Percentiles rank a stretch among this genome's conserved stretches.
phyloP scores from a whole-genome alignment of 2,329 filamentous ascomycete species.

The Tolypocladium guangdongense region DNA sequence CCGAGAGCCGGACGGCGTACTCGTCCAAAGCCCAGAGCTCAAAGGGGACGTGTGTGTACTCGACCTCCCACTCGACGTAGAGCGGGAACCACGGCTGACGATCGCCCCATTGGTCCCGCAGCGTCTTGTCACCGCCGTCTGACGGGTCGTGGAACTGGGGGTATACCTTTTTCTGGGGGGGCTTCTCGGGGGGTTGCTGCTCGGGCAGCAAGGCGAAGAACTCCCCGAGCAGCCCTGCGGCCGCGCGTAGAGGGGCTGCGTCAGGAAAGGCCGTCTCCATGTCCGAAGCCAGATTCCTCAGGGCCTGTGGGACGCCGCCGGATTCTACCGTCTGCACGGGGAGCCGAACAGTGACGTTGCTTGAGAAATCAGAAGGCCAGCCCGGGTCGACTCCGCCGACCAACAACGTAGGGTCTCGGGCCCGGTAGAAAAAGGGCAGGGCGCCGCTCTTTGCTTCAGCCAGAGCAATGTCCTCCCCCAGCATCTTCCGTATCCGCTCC shows the following conservation, averaged over 20 bases:
- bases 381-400: conserved; percentile 24
- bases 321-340: too few relatives aligned
- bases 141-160: conserved; percentile 6
- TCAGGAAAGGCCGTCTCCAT: too few relatives aligned
- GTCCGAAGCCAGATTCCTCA: too few relatives aligned
- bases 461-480: not conserved
- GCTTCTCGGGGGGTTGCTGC: not conserved
- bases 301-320: not conserved
- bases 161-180: not conserved
- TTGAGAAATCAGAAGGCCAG: conserved; percentile 25
- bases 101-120: conserved; percentile 20
- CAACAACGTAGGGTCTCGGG: conserved; percentile 26
- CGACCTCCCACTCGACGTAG: conserved; percentile 31
- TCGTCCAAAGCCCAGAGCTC: conserved; percentile 20
- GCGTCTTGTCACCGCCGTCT: not conserved
- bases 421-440: conserved; percentile 15
- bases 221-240: too few relatives aligned
- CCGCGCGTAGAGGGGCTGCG: too few relatives aligned
- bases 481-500: not conserved
- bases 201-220: conserved; percentile 1
- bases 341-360: conserved; percentile 9
- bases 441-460: too few relatives aligned
- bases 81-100: conserved; percentile 29
- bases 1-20: conserved; percentile 6
- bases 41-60: conserved; percentile 27